phyloP scores from a whole-genome alignment of 2,329 filamentous ascomycete species.

The Penicillium palitans region DNA sequence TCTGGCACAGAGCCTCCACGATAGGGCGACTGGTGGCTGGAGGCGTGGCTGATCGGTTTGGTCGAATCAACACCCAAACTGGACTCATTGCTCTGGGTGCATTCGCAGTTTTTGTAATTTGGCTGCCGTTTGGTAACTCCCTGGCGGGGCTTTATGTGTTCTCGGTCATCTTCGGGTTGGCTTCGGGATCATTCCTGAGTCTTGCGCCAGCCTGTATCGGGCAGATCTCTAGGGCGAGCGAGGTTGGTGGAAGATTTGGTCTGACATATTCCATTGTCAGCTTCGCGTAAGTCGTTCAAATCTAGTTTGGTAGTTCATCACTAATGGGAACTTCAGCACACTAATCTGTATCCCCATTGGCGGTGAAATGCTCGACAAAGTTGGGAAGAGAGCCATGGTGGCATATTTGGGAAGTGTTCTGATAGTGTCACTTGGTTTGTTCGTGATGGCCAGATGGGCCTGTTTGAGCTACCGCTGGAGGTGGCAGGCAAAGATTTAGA shows the following conservation, averaged over 20 bases:
- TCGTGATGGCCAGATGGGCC: constrained; percentile 41
- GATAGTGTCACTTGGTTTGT: constrained; percentile 37
- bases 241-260: constrained; percentile 51
- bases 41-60: constrained; percentile 46
- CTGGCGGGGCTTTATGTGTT: constrained; percentile 28
- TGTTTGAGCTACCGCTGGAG: constrained; percentile 42
- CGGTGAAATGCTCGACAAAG: constrained; percentile 51
- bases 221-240: constrained; percentile 49
- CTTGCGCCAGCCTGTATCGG: constrained; percentile 50
- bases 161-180: constrained; percentile 49
- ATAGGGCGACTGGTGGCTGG: constrained; percentile 50
- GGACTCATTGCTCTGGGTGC: constrained; percentile 39
- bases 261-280: constrained; percentile 53
- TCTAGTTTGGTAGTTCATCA: background rate
- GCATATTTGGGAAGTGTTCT: constrained; percentile 49
- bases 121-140: constrained; percentile 46
- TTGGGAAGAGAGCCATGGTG: constrained; percentile 48
- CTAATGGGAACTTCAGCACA: constrained; percentile 28
- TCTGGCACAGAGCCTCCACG: constrained; percentile 37
- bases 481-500: constrained; percentile 39
- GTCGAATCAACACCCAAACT: constrained; percentile 47
- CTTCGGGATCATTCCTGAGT: constrained; percentile 50
- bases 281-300: constrained; percentile 40
- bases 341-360: constrained; percentile 52
- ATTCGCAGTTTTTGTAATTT: constrained; percentile 46